Percentiles rank a stretch among this genome's conserved stretches.
phyloP scores from a whole-genome alignment of 345 rosid genomes.

The Corchorus capsularis region DNA sequence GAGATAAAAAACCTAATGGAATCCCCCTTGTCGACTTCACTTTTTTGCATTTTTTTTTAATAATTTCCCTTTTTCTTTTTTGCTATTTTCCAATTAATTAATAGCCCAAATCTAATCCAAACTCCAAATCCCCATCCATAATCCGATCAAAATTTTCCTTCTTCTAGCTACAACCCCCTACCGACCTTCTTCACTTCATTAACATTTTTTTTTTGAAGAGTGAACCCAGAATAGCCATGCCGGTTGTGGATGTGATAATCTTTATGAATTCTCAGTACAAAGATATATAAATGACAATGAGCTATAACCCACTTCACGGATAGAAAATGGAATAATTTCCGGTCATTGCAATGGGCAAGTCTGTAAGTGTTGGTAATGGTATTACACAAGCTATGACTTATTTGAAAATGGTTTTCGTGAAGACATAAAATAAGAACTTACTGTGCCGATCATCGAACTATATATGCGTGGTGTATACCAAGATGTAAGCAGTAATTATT shows the following conservation, averaged over 20 bases:
- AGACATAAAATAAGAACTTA: not conserved
- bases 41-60: too few relatives aligned
- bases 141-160: too few relatives aligned
- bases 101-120: too few relatives aligned
- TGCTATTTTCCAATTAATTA: too few relatives aligned
- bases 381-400: not conserved
- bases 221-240: not conserved
- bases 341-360: not conserved
- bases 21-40: too few relatives aligned
- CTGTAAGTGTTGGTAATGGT: not conserved
- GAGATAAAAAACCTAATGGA: too few relatives aligned
- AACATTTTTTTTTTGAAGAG: too few relatives aligned
- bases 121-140: too few relatives aligned
- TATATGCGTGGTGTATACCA: not conserved
- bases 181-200: too few relatives aligned
- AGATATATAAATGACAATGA: not conserved
- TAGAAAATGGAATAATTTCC: not conserved
- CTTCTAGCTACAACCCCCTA: too few relatives aligned
- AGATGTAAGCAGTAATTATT: not conserved
- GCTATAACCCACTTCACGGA: not conserved
- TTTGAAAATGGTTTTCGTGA: not conserved
- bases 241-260: not conserved
- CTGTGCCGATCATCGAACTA: not conserved
- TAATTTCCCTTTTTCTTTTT: too few relatives aligned
- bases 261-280: not conserved